Base-by-base conservation (phyloP, 2,329 filamentous ascomycete genomes). In the Curvularia sp. region DNA sequence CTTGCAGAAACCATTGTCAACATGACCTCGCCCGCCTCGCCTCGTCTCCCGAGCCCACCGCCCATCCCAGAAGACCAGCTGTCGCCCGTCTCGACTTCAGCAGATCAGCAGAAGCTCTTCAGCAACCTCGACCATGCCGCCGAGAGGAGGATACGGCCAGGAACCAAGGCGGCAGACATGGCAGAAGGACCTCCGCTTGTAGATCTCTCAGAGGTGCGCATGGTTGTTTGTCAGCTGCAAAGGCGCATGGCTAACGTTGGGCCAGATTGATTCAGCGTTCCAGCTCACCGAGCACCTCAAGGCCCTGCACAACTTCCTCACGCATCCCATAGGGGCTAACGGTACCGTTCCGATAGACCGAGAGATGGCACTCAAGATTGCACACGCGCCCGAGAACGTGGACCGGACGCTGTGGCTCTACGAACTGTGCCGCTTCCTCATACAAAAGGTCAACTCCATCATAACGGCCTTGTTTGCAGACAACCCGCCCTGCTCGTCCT, bases 281-380 rank as follows among this genome's bases (percentile, higher is more conserved):
- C 95, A 97, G 77, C 87, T 98, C 18, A 96, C 97, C 78, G 95
- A 99, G 79, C 94, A 99, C 74, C 89, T 99, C 54, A 94, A 96
- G 77, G 92, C 95, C 35, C 86, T 97, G 15, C 92, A 98, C 81
- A 88, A 93, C 77, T 84, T 90, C 75, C 89, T 91, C 75, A 96
- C 92, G 1, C 86, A 87, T 61, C 86, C 87, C 6, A 68, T 79
- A 44, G 73, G 75, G 53, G 75, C 80, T 44, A 70, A 85, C 63
- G 86, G 86, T 65, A 89, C 88, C 33, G 80, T 86, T 43, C 88
- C 94, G 6, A 89, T 98, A 64, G 91, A 86, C 56, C 89, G 90
- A 71, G 84, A 88, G 31, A 89, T 91, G 42, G 93, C 95, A 10
- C 80, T 85, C 54, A 84, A 88, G 67, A 87, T 99, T 39, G 89